Percentiles rank a stretch among this genome's conserved stretches.
Conservation (phyloP, 2,329 filamentous ascomycete species). For the Coniochaeta sp. region DNA sequence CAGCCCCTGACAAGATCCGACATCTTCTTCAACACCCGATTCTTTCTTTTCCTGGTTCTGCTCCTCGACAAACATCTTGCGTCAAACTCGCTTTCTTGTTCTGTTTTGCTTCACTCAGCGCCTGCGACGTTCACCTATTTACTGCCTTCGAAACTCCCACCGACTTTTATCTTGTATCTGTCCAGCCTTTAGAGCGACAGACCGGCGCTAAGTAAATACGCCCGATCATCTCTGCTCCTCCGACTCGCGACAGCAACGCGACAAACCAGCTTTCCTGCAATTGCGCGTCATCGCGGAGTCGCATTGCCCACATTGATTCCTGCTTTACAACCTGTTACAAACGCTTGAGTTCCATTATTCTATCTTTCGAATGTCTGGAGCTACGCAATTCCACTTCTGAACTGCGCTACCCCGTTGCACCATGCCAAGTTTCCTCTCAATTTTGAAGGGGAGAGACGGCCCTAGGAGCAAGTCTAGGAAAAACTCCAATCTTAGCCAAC, state of each 20-base stretch:
- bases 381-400: conserved; percentile 1
- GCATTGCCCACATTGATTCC: not conserved
- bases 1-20: not conserved
- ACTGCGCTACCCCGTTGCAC: conserved; percentile 12
- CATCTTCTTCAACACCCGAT: not conserved
- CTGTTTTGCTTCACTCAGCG: not conserved
- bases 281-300: not conserved
- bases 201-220: not conserved
- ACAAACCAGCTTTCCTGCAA: not conserved
- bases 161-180: not conserved
- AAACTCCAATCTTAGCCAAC: conserved; percentile 42
- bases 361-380: conserved; percentile 4
- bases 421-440: conserved; percentile 54
- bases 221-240: not conserved
- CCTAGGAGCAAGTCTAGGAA: conserved; percentile 57
- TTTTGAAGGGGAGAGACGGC: conserved; percentile 70
- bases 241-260: not conserved
- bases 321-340: not conserved
- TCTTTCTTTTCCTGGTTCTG: not conserved
- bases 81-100: not conserved
- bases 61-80: not conserved
- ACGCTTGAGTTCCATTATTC: not conserved
- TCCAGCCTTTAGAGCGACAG: not conserved
- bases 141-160: not conserved
- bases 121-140: not conserved